Percentiles rank a stretch among this genome's conserved stretches.
Evolutionary conservation across 2,329 filamentous ascomycete genomes (phyloP).

Genomic region (Fusarium sp.): DNA sequence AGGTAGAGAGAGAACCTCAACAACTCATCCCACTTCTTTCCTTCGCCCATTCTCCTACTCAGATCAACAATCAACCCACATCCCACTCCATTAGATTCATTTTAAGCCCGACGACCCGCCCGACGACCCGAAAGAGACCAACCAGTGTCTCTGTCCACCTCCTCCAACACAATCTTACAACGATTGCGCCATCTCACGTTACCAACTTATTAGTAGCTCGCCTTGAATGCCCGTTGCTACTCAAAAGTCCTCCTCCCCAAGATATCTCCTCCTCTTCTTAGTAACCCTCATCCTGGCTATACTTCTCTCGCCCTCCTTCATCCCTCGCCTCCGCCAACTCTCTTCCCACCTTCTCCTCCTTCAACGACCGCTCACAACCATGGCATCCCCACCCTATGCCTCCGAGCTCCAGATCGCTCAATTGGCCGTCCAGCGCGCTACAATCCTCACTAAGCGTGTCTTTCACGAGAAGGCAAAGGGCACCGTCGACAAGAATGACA

Average conservation of each 20-base stretch:
- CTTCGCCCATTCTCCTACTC: neutral
- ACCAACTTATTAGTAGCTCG: constrained; percentile 7
- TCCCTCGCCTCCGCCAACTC: constrained; percentile 50
- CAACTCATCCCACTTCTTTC: constrained; percentile 37
- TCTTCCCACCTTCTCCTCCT: constrained; percentile 44
- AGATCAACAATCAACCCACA: constrained; percentile 29
- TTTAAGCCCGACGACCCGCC: constrained; percentile 41
- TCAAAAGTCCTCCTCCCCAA: constrained; percentile 17
- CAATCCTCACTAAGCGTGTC: constrained; percentile 66
- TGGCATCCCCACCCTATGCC: constrained; percentile 67
- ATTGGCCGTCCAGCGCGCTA: constrained; percentile 86
- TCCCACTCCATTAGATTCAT: constrained; percentile 17
- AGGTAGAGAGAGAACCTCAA: neutral
- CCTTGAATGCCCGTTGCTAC: constrained; percentile 30
- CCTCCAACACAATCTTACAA: constrained; percentile 1
- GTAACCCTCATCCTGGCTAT: constrained; percentile 49
- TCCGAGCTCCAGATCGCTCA: constrained; percentile 87
- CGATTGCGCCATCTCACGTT: constrained; percentile 42
- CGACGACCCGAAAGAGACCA: constrained; percentile 43
- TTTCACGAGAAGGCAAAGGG: constrained; percentile 90
- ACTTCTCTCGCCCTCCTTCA: constrained; percentile 44
- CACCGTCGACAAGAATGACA: constrained; percentile 90
- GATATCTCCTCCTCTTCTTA: constrained; percentile 36
- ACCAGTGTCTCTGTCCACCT: constrained; percentile 6
- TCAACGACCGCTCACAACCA: constrained; percentile 48